Percentiles rank a stretch among this genome's conserved stretches.
Conservation (phyloP, 2,329 filamentous ascomycete species). For the Cladosporium colombiae region DNA sequence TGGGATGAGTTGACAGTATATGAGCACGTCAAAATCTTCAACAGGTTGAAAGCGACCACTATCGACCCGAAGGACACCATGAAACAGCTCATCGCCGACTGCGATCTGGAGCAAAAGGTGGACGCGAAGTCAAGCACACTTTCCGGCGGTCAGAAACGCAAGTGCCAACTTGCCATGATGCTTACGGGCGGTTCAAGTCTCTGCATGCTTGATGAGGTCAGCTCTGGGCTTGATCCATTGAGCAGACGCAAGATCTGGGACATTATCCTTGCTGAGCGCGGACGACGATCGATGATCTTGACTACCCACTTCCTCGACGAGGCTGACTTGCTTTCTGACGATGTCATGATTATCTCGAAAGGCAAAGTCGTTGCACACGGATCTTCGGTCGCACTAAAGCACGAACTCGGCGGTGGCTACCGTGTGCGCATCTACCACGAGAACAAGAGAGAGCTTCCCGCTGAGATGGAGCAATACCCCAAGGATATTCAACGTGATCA, state of each 20-base stretch:
- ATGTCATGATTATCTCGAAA: conserved; percentile 84
- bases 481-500: conserved; percentile 65
- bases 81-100: conserved; percentile 62
- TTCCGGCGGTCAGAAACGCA: conserved; percentile 88
- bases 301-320: conserved; percentile 95
- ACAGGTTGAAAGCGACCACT: conserved; percentile 70
- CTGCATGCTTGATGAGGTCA: conserved; percentile 90
- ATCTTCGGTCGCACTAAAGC: conserved; percentile 82
- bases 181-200: conserved; percentile 85
- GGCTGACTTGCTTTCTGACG: conserved; percentile 83
- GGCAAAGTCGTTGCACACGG: conserved; percentile 79
- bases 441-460: conserved; percentile 32
- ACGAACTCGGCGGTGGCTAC: conserved; percentile 79
- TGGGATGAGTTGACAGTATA: conserved; percentile 87
- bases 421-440: conserved; percentile 72
- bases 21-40: conserved; percentile 84
- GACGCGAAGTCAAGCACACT: conserved; percentile 73
- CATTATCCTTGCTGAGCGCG: conserved; percentile 82
- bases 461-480: conserved; percentile 28
- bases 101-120: conserved; percentile 75
- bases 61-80: conserved; percentile 64
- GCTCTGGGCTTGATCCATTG: conserved; percentile 82
- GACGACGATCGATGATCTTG: conserved; percentile 76
- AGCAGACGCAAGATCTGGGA: conserved; percentile 92
- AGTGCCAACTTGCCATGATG: conserved; percentile 93